phyloP scores from a whole-genome alignment of 805 yeast species.

The Cyberlindnera meyerae region DNA sequence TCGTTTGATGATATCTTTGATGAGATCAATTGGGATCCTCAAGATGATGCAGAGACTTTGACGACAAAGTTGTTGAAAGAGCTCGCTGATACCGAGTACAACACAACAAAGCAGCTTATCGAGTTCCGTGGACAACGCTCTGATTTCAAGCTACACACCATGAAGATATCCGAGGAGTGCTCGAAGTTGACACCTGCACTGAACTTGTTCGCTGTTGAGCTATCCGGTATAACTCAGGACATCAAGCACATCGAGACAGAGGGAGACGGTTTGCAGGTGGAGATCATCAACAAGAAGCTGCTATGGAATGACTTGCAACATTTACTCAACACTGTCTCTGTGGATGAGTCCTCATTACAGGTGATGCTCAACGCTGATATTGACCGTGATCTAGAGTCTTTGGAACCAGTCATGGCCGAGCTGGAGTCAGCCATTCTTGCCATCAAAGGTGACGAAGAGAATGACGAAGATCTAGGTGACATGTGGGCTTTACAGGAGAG shows the following conservation, averaged over 20 bases:
- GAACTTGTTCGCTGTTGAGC: constrained; percentile 54
- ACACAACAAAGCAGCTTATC: constrained; percentile 52
- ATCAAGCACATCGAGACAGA: constrained; percentile 67
- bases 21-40: constrained; percentile 70
- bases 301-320: constrained; percentile 64
- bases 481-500: constrained; percentile 74
- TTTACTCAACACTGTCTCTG: constrained; percentile 65
- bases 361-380: constrained; percentile 44
- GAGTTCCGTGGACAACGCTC: constrained; percentile 43
- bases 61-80: constrained; percentile 55
- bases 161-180: constrained; percentile 46
- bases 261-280: constrained; percentile 78
- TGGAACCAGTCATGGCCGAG: constrained; percentile 53
- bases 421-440: constrained; percentile 63
- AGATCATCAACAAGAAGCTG: constrained; percentile 73
- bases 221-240: constrained; percentile 61
- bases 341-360: constrained; percentile 51
- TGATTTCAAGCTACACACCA: constrained; percentile 38
- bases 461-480: constrained; percentile 42
- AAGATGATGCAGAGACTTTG: constrained; percentile 57
- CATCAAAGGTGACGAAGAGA: constrained; percentile 44
- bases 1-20: constrained; percentile 63
- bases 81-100: constrained; percentile 56
- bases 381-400: constrained; percentile 40
- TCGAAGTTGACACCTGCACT: constrained; percentile 49